A percentile compares a stretch with the other conserved stretches of the same genome.
These are phyloP conservation scores for Malania oleifera DNA, from an alignment of 164 flowering plant species.

Conservation along the genomic window DNA sequence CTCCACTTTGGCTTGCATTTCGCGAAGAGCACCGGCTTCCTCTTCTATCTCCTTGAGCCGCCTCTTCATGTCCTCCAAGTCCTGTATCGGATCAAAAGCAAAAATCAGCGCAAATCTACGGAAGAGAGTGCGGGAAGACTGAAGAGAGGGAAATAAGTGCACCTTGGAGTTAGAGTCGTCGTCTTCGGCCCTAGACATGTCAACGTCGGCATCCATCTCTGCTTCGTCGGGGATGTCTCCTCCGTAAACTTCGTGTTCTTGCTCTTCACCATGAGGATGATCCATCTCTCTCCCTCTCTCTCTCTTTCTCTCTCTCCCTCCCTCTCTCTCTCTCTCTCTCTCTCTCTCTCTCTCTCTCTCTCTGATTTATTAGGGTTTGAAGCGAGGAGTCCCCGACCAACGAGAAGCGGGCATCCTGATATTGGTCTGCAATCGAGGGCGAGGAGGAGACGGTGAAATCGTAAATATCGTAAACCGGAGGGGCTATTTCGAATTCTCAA, in stretches of 20 bases:
- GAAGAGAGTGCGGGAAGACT: neutral
- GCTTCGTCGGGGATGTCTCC: constrained; percentile 51
- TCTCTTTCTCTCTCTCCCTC: too few relatives aligned
- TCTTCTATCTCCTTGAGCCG: constrained; percentile 34
- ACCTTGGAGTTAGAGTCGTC: constrained; percentile 36
- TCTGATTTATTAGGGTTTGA: neutral
- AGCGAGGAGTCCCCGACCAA: neutral
- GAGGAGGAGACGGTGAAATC: neutral
- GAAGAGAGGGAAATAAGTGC: neutral
- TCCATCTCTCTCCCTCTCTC: constrained; percentile 16
- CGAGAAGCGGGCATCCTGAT: neutral
- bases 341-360: neutral
- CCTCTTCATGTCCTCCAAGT: constrained; percentile 30
- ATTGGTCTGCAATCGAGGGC: neutral
- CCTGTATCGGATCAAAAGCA: neutral
- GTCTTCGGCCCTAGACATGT: constrained; percentile 27
- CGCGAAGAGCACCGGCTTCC: constrained; percentile 35
- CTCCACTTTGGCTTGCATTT: constrained; percentile 55
- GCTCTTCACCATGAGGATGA: constrained; percentile 30
- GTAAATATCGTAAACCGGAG: neutral
- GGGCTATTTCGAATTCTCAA: neutral
- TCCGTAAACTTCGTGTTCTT: constrained; percentile 53
- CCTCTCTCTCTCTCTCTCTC: too few relatives aligned
- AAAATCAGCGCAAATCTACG: neutral
- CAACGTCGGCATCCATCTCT: constrained; percentile 43